Evolutionary conservation across 805 yeast genomes (phyloP), one percentile per base, ranked within the genome.

Genomic region (Hemisphaericaspora nanyangensis): DNA sequence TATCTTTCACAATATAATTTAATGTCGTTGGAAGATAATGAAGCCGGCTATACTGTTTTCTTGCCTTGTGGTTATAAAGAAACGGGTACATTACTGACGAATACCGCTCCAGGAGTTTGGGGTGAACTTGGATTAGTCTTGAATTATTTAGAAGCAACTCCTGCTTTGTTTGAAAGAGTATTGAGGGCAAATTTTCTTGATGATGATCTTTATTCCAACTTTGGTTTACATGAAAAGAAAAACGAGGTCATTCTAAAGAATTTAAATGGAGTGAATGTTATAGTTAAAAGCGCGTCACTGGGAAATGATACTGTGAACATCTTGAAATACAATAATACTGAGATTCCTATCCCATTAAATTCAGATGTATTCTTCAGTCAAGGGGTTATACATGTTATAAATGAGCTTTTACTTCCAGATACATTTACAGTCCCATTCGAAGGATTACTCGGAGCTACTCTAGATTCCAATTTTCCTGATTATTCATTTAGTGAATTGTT

Each of bases 341-440:
- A 39, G 8, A 27, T 75, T 4, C 45, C 61, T 1, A 44, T 74
- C 1, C 65, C 72, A 0, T 48, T 70, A 37, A 71, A 76, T 42
- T 60, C 77, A 1, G 96, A 90, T 54, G 73, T 86, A 6, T 54
- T 90, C 11, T 90, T 85, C 55, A 79, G 77, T 46, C 83, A 85
- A 55, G 98, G 98, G 1, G 95, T 90, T 0, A 77, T 85, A 1
- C 96, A 87, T 55, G 79, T 90, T 1, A 64, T 85, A 10, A 63
- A 72, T 27, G 58, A 70, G 5, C 65, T 85, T 1, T 46, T 76
- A 3, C 61, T 85, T 12, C 95, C 96, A 0, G 56, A 62, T 0
- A 58, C 63, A 17, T 56, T 90, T 22, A 56, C 68, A 6, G 73
- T 90, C 3, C 52, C 80, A 0, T 57, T 82, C 8, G 34, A 43